Base-by-base conservation (phyloP, 2,329 filamentous ascomycete genomes). In the Colletotrichum sp. region DNA sequence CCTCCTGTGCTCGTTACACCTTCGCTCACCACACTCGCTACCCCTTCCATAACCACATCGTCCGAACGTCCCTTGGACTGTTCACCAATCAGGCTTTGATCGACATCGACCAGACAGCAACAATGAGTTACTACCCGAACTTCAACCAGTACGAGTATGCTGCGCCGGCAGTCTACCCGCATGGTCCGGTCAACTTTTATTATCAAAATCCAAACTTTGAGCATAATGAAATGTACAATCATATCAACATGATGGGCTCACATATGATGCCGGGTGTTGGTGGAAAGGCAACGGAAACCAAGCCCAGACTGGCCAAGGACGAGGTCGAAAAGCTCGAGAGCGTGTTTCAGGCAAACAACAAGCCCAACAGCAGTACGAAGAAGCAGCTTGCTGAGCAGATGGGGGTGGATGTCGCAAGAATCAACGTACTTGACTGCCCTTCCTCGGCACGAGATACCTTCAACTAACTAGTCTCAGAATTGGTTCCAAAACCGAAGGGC, bases 401-500 rank as follows among this genome's bases (percentile, higher is more conserved):
- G 86, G 87, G 88, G 68, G 89, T 93, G n/a, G 91, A 93, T 77
- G 87, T 91, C 78, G 88, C 91, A 22, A 87, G 91, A 77, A 93
- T 93, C 78, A 93, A 93, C 79, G 91, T 93, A 84, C 55, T 56
- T 48, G 27, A 27, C 34, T 56, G 65, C 77, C 80, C 39, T 79
- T 77, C 66, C 27, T n/a, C 8, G 18, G 27, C n/a, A 56, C 30
- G 36, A 9, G 13, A 18, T 13, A 15, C 48, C 66, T 25, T 43
- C 22, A 22, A 75, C 84, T 87, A 80, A 87, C 82, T 39, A 22
- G 22, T 36, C 27, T 12, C 68, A 93, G 91, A 93, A 93, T 80
- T 93, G 92, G 92, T 93, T 93, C 80, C 92, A 93, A 79, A 93
- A 93, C 80, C 87, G 92, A 75, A 88, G 92, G 67, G 91, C 92